Conservation (phyloP, 2,329 filamentous ascomycete genomes). For the Claviceps monticola region DNA sequence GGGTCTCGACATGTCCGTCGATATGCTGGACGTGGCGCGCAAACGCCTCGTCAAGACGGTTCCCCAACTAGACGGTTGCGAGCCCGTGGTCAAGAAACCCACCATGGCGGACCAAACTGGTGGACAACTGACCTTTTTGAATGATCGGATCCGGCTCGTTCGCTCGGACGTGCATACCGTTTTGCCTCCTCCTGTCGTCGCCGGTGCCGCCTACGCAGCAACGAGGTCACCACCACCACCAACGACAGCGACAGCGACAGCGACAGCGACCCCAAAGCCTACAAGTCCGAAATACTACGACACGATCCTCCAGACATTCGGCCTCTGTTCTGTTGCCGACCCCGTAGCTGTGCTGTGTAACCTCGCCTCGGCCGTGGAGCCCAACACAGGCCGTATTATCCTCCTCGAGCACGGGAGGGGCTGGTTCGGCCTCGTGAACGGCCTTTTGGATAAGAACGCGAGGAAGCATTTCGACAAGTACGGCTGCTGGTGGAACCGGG, state of each 20-base stretch:
- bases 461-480: constrained; percentile 42
- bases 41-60: constrained; percentile 34
- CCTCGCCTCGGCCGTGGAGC: constrained; percentile 37
- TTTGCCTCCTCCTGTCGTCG: constrained; percentile 23
- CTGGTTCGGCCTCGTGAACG: constrained; percentile 39
- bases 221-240: background rate
- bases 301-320: constrained; percentile 50
- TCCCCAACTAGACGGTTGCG: constrained; percentile 21
- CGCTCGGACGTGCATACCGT: constrained; percentile 32
- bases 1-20: constrained; percentile 44
- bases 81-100: constrained; percentile 18
- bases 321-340: constrained; percentile 47
- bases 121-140: constrained; percentile 25
- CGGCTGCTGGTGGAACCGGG: constrained; percentile 57
- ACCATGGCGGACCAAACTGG: constrained; percentile 21
- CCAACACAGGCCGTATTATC: constrained; percentile 43
- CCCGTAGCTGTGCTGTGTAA: constrained; percentile 39
- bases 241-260: constrained; percentile 14
- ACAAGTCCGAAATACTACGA: constrained; percentile 31
- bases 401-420: constrained; percentile 50
- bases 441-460: constrained; percentile 40
- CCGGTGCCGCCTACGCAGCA: constrained; percentile 3
- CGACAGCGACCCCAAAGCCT: constrained; percentile 8
- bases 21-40: constrained; percentile 46
- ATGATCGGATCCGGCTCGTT: constrained; percentile 31